phyloP scores from a whole-genome alignment of 169 alveolate genomes.

The Eimeria praecox region DNA sequence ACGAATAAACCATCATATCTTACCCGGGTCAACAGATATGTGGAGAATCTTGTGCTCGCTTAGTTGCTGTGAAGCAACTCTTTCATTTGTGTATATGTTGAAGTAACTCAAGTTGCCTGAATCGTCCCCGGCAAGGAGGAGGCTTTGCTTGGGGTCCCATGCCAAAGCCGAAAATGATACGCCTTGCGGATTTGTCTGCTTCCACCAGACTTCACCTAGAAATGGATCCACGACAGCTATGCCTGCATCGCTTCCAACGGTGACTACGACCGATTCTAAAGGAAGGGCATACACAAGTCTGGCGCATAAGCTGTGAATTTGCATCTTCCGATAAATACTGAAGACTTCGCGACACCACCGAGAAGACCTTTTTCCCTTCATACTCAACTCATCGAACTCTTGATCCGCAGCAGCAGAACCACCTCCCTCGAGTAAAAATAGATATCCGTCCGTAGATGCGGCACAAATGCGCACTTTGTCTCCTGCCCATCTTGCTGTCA shows the following conservation, averaged over 20 bases:
- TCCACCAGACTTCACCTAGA: slow-evolving; percentile 77
- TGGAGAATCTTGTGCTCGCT: slow-evolving; percentile 51
- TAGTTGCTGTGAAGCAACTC: slow-evolving; percentile 70
- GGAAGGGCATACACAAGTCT: slow-evolving; percentile 69
- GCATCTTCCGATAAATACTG: slow-evolving; percentile 36
- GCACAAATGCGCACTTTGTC: slow-evolving; percentile 73
- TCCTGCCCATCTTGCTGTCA: slow-evolving; percentile 75
- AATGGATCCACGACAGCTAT: slow-evolving; percentile 78
- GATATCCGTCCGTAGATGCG: slow-evolving; percentile 74
- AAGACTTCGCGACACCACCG: slow-evolving; percentile 70
- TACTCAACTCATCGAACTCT: slow-evolving; percentile 36
- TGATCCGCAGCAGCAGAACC: slow-evolving; percentile 20
- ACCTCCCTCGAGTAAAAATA: slow-evolving; percentile 74
- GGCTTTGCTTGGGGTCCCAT: slow-evolving; percentile 69
- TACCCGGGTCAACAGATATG: slow-evolving; percentile 57
- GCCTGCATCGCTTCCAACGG: slow-evolving; percentile 80
- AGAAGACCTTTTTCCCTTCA: not conserved
- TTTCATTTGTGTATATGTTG: slow-evolving; percentile 73
- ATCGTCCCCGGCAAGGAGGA: slow-evolving; percentile 81
- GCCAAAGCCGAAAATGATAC: slow-evolving; percentile 74
- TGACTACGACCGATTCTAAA: slow-evolving; percentile 77
- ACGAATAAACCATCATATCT: not conserved
- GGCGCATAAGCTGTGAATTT: slow-evolving; percentile 62
- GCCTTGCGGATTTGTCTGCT: slow-evolving; percentile 75
- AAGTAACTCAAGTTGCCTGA: slow-evolving; percentile 72